Base-by-base conservation (phyloP, 495 filamentous ascomycete genomes). In the Aspergillus funiculosus region DNA sequence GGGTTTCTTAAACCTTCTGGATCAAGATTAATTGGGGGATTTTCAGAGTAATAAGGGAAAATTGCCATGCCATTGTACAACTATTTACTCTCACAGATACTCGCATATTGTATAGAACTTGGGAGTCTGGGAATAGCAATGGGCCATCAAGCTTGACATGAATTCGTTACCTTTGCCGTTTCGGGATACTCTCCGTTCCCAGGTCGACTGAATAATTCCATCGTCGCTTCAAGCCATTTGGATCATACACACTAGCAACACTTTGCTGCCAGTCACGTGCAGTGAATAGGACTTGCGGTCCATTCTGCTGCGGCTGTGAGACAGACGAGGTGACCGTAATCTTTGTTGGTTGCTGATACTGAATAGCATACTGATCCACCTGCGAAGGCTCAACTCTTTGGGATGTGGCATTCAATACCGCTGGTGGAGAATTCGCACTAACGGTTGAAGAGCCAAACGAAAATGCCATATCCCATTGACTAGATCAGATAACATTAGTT, bases 261-360 rank as follows among this genome's bases (percentile, higher is more conserved):
- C 82, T 88, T 56, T 95, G 86, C 63, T 95, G 90, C 92, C 92
- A 98, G 79, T 95, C 94, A 48, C 84, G 83, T 8, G 92, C 88
- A 9, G 87, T 94, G 45, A 98, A 87, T 51, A 94, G 83, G 11
- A 81, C 74, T 6, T 73, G 76, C 11, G 78, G 68, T 9, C 73
- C 63, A 24, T 71, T 71, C 45, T 80, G 79, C 35, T 79, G 72
- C 18, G 74, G 71, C 19, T 77, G 73, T 5, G 75, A 65, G 14
- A 83, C 59, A 1, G 72, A 64, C 26, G 80, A 81, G 20, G 64
- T 43, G 60, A 70, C 45, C 59, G 59, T 31, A 17, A 63, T 49
- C 40, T 68, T 72, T 36, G 54, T 43, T 28, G 62, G 56, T 20
- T 58, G 54, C 11, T 59, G 60, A 46, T 71, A 71, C 29, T 68